Evolutionary conservation across 345 rosid genomes (phyloP).

Genomic region (Microcos paniculata): DNA sequence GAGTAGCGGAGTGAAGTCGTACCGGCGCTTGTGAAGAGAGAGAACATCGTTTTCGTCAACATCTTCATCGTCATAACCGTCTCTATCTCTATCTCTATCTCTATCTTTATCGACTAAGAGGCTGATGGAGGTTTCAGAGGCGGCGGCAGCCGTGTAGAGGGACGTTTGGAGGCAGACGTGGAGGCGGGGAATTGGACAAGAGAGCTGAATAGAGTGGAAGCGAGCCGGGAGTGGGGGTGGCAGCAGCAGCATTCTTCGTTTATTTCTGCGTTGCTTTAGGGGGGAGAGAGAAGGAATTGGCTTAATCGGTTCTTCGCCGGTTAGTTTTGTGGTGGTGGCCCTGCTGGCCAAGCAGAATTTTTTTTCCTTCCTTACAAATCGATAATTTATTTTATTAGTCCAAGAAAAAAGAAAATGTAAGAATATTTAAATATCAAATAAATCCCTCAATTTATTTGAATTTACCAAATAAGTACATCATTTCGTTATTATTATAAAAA

Average conservation of each 20-base stretch:
- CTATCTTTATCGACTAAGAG: conserved; percentile 18
- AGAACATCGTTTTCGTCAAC: conserved; percentile 40
- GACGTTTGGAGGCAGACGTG: conserved; percentile 38
- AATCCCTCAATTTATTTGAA: too few species aligned
- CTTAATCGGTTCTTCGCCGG: conserved; percentile 5
- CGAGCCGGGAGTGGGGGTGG: conserved; percentile 53
- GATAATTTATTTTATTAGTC: too few species aligned
- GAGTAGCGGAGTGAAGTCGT: conserved; percentile 89
- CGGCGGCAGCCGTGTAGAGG: conserved; percentile 16
- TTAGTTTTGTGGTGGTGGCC: conserved; percentile 8
- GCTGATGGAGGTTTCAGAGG: conserved; percentile 27
- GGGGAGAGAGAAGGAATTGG: background rate
- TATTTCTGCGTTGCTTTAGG: background rate
- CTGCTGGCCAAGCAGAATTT: background rate
- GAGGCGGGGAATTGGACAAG: conserved; percentile 32
- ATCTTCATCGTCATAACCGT: conserved; percentile 18
- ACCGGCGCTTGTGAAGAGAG: conserved; percentile 50
- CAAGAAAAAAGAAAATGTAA: too few species aligned
- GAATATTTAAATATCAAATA: too few species aligned
- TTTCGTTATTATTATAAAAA: too few species aligned
- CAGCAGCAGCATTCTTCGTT: conserved; percentile 45
- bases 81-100: conserved; percentile 14
- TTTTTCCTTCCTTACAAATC: background rate
- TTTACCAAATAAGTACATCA: too few species aligned
- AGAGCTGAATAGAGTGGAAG: conserved; percentile 36